Evolutionary conservation across 345 rosid genomes (phyloP).

Genomic region (Hibiscus mutabilis): DNA sequence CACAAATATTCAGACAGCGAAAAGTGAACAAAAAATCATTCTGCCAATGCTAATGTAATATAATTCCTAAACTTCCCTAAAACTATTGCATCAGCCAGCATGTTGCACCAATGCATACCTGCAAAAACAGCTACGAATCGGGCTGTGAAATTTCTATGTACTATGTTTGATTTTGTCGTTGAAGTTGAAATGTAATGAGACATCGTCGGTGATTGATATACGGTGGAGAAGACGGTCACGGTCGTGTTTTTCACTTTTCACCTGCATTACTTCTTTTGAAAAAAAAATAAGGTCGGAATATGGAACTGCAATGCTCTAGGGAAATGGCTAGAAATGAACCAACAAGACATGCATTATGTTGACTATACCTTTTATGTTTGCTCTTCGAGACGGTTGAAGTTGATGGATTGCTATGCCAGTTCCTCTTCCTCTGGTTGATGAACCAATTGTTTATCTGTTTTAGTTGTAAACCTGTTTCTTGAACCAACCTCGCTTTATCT

Average conservation of each 20-base stretch:
- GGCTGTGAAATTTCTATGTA: constrained; percentile 10
- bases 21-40: too few species aligned
- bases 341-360: not conserved
- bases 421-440: constrained; percentile 95
- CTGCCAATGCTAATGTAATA: too few species aligned
- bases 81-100: not conserved
- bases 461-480: constrained; percentile 92
- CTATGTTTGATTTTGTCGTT: constrained; percentile 8
- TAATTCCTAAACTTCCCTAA: too few species aligned
- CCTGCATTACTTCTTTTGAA: constrained; percentile 83
- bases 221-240: not conserved
- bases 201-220: not conserved
- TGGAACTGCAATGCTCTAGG: constrained; percentile 17
- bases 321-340: not conserved
- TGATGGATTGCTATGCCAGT: constrained; percentile 95
- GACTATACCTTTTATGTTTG: constrained; percentile 80
- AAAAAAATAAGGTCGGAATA: constrained; percentile 34
- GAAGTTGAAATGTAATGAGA: not conserved
- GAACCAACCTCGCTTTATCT: constrained; percentile 88
- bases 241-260: constrained; percentile 27
- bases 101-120: constrained; percentile 12
- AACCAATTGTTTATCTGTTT: constrained; percentile 99
- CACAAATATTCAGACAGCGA: constrained; percentile 21
- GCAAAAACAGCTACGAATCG: constrained; percentile 10
- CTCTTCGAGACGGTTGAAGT: constrained; percentile 68